Evolutionary conservation across 1,284 basidiomycete species (phyloP), one percentile per base, ranked within the genome.

Genomic region (Ganoderma multipileum): DNA sequence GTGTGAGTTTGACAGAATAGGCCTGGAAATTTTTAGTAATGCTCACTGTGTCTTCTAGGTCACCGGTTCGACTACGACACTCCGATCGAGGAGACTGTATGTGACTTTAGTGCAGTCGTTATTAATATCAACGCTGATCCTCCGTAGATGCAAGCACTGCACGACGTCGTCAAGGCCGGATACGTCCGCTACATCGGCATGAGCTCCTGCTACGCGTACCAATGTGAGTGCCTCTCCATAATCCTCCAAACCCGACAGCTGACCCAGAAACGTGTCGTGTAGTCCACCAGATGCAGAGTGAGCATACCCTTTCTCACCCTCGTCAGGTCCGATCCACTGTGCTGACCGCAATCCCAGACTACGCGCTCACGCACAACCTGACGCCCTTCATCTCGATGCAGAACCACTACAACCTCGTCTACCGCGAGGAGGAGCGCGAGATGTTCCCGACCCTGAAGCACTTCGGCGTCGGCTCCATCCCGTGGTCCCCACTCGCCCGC

Each of bases 341-440:
- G 44, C 44, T 47, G 20, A 47, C 44, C 41, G 12, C 33, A 7
- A 33, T 33, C 26, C 9, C 28, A 79, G 77, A 74, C 63, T 79
- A 80, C 61, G 78, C 77, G 20, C 78, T 79, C 58, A 68, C 68
- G 30, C 80, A 85, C 75, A 77, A 77, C 60, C 78, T 85, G 54
- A 85, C 84, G 28, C 82, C 82, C 7, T 86, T 85, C 77, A 82
- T 85, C 75, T 82, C 81, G 20, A 87, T 88, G 86, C 87, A 88
- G 72, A 85, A 86, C 38, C 62, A 63, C 36, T 63, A 54, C 36
- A 63, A 50, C 50, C 47, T 52, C 33, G 47, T 54, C 36, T 63
- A 63, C 47, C 62, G 62, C 50, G 62, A 63, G 30, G 62, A 63
- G 50, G 62, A 63, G 50, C 62, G 62, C 47, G 62, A 63, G 36